Evolutionary conservation across 2,329 filamentous ascomycete genomes (phyloP).

Genomic region (Pestalotiopsis sp.): DNA sequence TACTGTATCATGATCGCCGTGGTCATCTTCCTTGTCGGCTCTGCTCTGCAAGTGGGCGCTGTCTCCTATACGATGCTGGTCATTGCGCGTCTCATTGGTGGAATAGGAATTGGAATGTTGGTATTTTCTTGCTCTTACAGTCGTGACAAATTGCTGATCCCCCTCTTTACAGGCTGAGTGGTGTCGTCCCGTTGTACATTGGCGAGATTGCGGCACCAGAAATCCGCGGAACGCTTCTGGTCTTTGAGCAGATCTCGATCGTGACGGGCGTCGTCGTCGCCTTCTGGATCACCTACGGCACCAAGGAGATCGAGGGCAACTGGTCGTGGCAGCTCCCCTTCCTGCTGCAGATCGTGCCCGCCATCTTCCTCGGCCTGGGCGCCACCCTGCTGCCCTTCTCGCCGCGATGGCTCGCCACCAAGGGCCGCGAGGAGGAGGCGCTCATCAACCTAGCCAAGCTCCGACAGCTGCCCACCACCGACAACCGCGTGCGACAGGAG

Average conservation of each 20-base stretch:
- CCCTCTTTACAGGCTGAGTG: constrained; percentile 8
- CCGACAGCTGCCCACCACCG: constrained; percentile 49
- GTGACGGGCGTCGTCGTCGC: constrained; percentile 28
- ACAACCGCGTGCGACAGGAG: constrained; percentile 54
- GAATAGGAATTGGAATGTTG: constrained; percentile 49
- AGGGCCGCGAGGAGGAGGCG: constrained; percentile 16
- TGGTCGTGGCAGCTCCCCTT: constrained; percentile 16
- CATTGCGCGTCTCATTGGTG: constrained; percentile 57
- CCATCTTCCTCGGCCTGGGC: neutral
- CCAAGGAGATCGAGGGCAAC: constrained; percentile 7
- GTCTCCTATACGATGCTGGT: constrained; percentile 50
- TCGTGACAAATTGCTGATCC: neutral
- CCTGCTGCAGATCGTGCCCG: constrained; percentile 13
- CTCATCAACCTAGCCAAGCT: constrained; percentile 37
- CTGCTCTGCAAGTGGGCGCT: constrained; percentile 50
- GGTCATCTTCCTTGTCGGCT: constrained; percentile 42
- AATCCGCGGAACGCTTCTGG: constrained; percentile 18
- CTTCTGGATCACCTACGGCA: constrained; percentile 19
- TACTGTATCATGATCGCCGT: constrained; percentile 54
- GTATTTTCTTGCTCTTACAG: neutral
- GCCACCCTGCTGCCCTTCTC: constrained; percentile 8
- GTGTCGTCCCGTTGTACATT: constrained; percentile 23
- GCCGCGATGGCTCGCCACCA: constrained; percentile 13
- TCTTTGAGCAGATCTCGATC: constrained; percentile 26
- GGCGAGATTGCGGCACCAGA: constrained; percentile 25